Conservation (phyloP, 176 grass and related monocot genomes). For the Typha latifolia region DNA sequence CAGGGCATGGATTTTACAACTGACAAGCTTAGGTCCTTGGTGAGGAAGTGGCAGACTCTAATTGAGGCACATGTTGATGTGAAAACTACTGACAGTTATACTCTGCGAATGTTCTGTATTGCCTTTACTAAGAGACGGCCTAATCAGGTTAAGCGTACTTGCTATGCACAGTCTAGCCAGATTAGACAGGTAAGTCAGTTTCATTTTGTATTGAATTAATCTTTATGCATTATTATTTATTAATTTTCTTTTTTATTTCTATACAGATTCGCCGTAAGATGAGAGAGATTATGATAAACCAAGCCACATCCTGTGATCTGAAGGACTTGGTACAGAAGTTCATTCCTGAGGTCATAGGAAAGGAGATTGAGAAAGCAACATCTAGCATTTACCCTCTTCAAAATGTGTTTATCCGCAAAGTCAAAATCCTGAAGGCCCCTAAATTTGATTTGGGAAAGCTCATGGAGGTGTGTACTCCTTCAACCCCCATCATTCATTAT, state of each 20-base stretch:
- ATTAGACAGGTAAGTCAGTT: constrained; percentile 58
- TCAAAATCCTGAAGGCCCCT: constrained; percentile 84
- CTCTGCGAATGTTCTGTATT: constrained; percentile 73
- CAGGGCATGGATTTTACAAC: constrained; percentile 80
- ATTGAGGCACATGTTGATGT: constrained; percentile 94
- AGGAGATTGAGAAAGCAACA: constrained; percentile 93
- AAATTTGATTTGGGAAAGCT: constrained; percentile 92
- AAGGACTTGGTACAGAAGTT: constrained; percentile 88
- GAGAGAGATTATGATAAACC: constrained; percentile 92
- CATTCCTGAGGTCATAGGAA: constrained; percentile 82
- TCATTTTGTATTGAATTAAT: background rate
- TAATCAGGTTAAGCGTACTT: constrained; percentile 91
- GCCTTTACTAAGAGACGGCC: constrained; percentile 76
- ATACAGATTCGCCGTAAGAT: constrained; percentile 79
- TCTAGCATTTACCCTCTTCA: constrained; percentile 70
- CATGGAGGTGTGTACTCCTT: constrained; percentile 59
- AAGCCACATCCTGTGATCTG: constrained; percentile 66
- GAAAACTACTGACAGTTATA: constrained; percentile 83
- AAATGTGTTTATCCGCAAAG: constrained; percentile 90
- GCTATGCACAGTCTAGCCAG: constrained; percentile 80
- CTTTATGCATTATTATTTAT: background rate
- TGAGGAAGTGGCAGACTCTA: constrained; percentile 85
- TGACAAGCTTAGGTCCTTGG: constrained; percentile 65
- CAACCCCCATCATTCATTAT: too few relatives aligned
- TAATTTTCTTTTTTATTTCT: background rate